A percentile compares a stretch with the other conserved stretches of the same genome.
phyloP scores from a whole-genome alignment of 208 protist species.

The Leishmania gerbilli region DNA sequence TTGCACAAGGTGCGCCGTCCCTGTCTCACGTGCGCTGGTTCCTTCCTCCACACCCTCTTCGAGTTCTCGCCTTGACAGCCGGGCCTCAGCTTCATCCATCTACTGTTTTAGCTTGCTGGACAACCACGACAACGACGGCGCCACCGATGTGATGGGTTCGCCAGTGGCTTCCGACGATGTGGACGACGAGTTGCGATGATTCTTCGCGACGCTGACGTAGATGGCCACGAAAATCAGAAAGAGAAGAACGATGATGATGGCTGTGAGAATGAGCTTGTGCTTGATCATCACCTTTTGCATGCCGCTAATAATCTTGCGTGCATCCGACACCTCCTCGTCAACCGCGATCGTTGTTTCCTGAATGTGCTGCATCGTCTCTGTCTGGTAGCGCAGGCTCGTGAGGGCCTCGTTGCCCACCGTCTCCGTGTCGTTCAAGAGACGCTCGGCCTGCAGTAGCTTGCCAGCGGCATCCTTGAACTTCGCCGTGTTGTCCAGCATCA shows the following conservation, averaged over 20 bases:
- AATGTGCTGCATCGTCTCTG: conserved; percentile 69
- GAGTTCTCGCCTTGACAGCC: not conserved
- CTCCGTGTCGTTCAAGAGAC: conserved; percentile 70
- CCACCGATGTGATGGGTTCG: conserved; percentile 34
- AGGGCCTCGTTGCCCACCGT: conserved; percentile 58
- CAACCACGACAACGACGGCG: conserved; percentile 12
- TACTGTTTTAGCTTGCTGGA: not conserved
- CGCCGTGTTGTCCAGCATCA: conserved; percentile 81
- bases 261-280: conserved; percentile 68
- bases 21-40: not conserved
- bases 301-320: conserved; percentile 58
- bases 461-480: conserved; percentile 62
- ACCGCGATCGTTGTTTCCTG: conserved; percentile 64
- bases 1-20: not conserved
- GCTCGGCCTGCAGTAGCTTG: conserved; percentile 59
- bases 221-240: conserved; percentile 70
- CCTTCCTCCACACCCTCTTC: not conserved
- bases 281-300: conserved; percentile 79
- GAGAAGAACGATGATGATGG: conserved; percentile 57
- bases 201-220: conserved; percentile 53
- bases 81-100: not conserved
- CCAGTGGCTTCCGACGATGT: conserved; percentile 27
- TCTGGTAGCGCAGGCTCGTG: conserved; percentile 61
- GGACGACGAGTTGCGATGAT: conserved; percentile 20
- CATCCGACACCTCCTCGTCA: conserved; percentile 75